Evolutionary conservation across 371 early-diverging fungal species (phyloP), one percentile per base, ranked within the genome.

Genomic region (Lichtheimia ramosa): DNA sequence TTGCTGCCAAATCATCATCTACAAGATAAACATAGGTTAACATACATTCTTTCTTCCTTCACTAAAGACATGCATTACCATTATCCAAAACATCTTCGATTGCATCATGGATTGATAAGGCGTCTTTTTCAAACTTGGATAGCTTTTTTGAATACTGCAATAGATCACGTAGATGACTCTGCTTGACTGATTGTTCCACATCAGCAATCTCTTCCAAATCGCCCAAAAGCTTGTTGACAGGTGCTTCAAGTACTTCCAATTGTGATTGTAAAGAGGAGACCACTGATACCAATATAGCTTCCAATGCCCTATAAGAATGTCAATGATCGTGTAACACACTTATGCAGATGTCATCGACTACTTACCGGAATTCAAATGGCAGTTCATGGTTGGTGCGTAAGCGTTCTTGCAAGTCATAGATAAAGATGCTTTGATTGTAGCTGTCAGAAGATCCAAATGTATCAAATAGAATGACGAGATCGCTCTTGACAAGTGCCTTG

Each of bases 1-100:
- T 90, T 46, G 80, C 90, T 0, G 92, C 93, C 61, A 96, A 68
- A 65, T 96, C 96, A 39, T 94, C 94, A 69, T 94, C 94, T 87
- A 68, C 5, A 12, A 46, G 20, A 5, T 24, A 46, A n/a, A 16
- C 12, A 7, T 41, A 20, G 4, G 41, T 23, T 5, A 41, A 54
- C 20, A 14, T 21, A 3, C 50, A 5, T 14, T 6, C 50, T 14
- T 24, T 13, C 8, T 48, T n/a, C 34, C 34, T 14, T 52, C 53
- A 1, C 10, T 28, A 1, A 20, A 40, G 27, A 18, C 14, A 10
- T 13, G 20, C 4, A 21, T 56, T 82, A 85, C 88, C 88, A 79
- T 89, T 86, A 59, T 93, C 92, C 61, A 95, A 64, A 10, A 93
- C 79, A 58, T 92, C 93, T 18, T 81, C 84, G 53, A 94, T 83